Percentiles rank a stretch among this genome's conserved stretches.
phyloP scores from a whole-genome alignment of 805 yeast species.

The Barnettozyma salicaria region DNA sequence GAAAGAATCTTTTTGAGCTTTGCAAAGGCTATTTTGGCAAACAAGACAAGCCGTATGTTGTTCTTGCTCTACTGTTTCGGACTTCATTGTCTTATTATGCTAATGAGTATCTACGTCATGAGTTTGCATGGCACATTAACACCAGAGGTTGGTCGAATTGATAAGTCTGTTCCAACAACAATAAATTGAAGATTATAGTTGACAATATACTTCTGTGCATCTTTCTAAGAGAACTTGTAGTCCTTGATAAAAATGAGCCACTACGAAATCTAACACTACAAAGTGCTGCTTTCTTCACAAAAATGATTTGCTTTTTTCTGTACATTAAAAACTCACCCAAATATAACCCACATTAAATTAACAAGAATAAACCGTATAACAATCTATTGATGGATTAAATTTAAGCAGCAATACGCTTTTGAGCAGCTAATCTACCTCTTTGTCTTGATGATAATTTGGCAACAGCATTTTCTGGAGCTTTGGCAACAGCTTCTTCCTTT shows the following conservation, averaged over 20 bases:
- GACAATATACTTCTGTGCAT: too few relatives aligned
- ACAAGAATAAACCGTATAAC: conserved; percentile 1
- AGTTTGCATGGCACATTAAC: conserved; percentile 38
- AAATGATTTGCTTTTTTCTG: conserved; percentile 7
- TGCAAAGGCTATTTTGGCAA: conserved; percentile 70
- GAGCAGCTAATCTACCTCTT: conserved; percentile 84
- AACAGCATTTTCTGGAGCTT: conserved; percentile 68
- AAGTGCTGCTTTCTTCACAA: not conserved
- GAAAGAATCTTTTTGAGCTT: conserved; percentile 73
- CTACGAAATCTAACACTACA: not conserved
- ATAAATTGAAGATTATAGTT: not conserved
- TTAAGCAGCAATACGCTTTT: conserved; percentile 78
- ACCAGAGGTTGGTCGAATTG: conserved; percentile 33
- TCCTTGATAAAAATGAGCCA: not conserved
- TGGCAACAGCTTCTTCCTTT: conserved; percentile 88
- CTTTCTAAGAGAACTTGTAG: too few relatives aligned
- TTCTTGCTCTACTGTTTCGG: conserved; percentile 71
- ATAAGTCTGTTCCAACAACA: conserved; percentile 6
- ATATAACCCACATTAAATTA: conserved; percentile 11
- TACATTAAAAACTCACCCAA: conserved; percentile 15
- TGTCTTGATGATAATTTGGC: conserved; percentile 85
- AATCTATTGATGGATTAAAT: conserved; percentile 5
- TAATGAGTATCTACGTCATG: conserved; percentile 51
- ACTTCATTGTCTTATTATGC: conserved; percentile 67
- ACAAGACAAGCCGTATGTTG: conserved; percentile 61